Evolutionary conservation across 1,139 yeast genomes (phyloP), one percentile per base, ranked within the genome.

Genomic region (Lodderomyces beijingensis): DNA sequence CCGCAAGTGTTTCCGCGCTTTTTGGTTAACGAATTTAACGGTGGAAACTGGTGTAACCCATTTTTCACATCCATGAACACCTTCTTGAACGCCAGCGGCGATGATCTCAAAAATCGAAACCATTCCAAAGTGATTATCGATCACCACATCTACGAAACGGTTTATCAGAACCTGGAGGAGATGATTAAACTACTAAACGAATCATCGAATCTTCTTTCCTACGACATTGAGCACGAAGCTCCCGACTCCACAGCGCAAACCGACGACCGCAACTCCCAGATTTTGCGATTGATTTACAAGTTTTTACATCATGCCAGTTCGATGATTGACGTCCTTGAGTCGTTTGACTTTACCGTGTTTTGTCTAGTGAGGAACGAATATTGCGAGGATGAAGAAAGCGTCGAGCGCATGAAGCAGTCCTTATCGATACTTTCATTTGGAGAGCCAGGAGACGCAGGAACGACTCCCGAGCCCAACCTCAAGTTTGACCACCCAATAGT

Each of bases 1-100:
- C 89, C 89, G 0, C 81, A 79, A 49, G 59, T 77, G 2, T 74
- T 78, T 43, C 85, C 89, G n/a, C 60, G 91, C 37, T 78, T 80
- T 46, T 53, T 81, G 6, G 62, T 68, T 22, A 75, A 77, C 30
- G 79, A 74, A 37, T 81, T 77, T 50, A 78, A 77, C 45, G 89
- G 87, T 7, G 88, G 87, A 6, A 78, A 79, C 44, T 81, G 86
- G 80, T 70, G 77, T 32, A 81, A 79, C 45, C 84, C 84, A 19
- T 78, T 79, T 44, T 76, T 75, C 42, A 58, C 66, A 5, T 60
- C 69, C 8, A 50, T 45, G 15, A 66, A 65, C 32, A 50, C 62
- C 1, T 57, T 61, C 15, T 59, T 69, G 31, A 68, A 67, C 43
- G 63, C 63, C 5, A 62, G 73, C 45, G 74, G 74, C 2, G 69